Conservation (phyloP, 129 eudicot genomes). For the Flaveria trinervia region DNA sequence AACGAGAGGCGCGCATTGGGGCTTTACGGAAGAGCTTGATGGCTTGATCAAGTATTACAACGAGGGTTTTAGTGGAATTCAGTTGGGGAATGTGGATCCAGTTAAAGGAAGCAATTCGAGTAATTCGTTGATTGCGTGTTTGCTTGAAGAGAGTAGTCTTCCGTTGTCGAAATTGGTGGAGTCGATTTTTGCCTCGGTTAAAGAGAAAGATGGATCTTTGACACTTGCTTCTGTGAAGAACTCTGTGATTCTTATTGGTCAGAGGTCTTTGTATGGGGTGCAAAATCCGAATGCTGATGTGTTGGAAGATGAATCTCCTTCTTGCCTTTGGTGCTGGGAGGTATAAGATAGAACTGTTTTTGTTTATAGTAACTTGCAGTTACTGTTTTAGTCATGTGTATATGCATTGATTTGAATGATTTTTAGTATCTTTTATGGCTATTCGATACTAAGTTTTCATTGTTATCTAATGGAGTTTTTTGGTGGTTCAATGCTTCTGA, state of each 20-base stretch:
- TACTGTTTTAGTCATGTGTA: not conserved
- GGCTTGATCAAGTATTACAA: constrained; percentile 50
- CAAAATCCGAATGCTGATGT: constrained; percentile 65
- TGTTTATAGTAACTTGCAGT: not conserved
- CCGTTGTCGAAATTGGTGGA: constrained; percentile 68
- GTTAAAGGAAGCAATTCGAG: constrained; percentile 30
- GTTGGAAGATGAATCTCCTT: constrained; percentile 73
- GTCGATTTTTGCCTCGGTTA: constrained; percentile 56
- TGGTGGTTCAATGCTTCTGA: too few species aligned
- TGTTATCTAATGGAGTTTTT: too few species aligned
- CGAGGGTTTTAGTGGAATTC: constrained; percentile 27
- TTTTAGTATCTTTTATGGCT: not conserved
- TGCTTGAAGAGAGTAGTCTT: constrained; percentile 71
- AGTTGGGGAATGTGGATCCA: not conserved
- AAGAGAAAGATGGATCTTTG: constrained; percentile 41
- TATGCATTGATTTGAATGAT: not conserved
- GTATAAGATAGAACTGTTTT: constrained; percentile 27
- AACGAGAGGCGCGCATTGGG: constrained; percentile 42
- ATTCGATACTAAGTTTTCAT: too few species aligned
- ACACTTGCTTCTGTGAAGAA: constrained; percentile 63
- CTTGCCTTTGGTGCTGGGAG: constrained; percentile 98
- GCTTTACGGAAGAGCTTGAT: constrained; percentile 50
- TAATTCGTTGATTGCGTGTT: constrained; percentile 56
- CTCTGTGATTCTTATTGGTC: constrained; percentile 68
- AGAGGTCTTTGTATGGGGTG: constrained; percentile 65